These are phyloP conservation scores for Gremmenia infestans DNA, from an alignment of 2,329 filamentous ascomycete genomes.

Conservation along the genomic window DNA sequence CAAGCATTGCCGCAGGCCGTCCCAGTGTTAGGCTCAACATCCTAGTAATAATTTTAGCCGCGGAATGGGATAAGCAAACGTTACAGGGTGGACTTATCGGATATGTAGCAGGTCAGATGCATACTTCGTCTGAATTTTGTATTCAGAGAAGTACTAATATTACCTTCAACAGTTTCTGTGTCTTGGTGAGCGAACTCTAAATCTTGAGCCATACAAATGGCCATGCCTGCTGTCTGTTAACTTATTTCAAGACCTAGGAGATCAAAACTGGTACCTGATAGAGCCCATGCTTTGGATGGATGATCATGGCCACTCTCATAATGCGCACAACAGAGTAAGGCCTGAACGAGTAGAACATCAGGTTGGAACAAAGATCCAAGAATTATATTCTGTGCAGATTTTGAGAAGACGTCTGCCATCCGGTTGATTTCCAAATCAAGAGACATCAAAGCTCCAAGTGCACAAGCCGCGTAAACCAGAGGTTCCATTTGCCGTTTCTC, in stretches of 20 bases:
- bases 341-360: constrained; percentile 2
- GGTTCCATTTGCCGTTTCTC: constrained; percentile 8
- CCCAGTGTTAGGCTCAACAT: constrained; percentile 7
- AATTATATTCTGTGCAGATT: neutral
- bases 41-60: constrained; percentile 4
- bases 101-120: constrained; percentile 11
- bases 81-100: constrained; percentile 12
- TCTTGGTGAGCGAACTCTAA: neutral
- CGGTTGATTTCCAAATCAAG: constrained; percentile 1
- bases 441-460: constrained; percentile 16
- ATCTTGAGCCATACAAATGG: constrained; percentile 19
- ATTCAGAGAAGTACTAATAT: constrained; percentile 5
- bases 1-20: neutral
- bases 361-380: neutral
- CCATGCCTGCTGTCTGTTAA: constrained; percentile 14
- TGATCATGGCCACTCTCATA: constrained; percentile 13
- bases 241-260: neutral
- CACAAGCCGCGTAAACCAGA: constrained; percentile 10
- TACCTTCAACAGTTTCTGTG: neutral
- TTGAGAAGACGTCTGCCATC: constrained; percentile 4
- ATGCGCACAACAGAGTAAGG: constrained; percentile 10
- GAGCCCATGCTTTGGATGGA: constrained; percentile 14
- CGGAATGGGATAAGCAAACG: neutral
- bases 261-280: constrained; percentile 7
- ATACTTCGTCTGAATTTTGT: constrained; percentile 7